A percentile compares a stretch with the other conserved stretches of the same genome.
Evolutionary conservation across 2,329 filamentous ascomycete genomes (phyloP).

Genomic region (Pseudocercospora crystallina): DNA sequence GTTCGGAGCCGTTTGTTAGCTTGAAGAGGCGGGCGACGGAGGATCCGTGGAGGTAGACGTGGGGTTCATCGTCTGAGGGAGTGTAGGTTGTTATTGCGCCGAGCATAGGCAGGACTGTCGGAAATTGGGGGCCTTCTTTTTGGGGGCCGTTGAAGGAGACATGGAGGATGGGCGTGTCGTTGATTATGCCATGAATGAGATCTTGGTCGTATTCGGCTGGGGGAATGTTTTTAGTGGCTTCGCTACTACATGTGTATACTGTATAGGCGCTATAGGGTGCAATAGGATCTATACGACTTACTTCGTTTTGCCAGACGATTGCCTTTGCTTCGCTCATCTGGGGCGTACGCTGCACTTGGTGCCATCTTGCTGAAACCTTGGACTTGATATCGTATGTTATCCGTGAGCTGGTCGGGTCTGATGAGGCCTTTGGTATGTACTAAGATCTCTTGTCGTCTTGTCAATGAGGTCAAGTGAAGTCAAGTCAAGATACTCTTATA

Average conservation of each 20-base stretch:
- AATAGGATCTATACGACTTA: slow-evolving; percentile 5
- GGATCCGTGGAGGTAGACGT: slow-evolving; percentile 83
- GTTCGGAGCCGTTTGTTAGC: slow-evolving; percentile 46
- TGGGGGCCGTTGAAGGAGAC: slow-evolving; percentile 69
- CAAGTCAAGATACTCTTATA: background rate
- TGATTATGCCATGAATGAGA: slow-evolving; percentile 74
- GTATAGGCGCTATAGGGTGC: background rate
- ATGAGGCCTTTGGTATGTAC: too few relatives aligned
- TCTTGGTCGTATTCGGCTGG: slow-evolving; percentile 69
- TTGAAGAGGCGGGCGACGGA: slow-evolving; percentile 76
- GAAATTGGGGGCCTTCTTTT: slow-evolving; percentile 61
- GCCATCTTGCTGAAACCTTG: slow-evolving; percentile 4
- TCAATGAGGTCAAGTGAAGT: background rate
- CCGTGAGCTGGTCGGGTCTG: too few relatives aligned
- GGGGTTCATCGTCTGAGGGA: slow-evolving; percentile 58
- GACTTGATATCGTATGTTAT: background rate
- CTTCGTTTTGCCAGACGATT: slow-evolving; percentile 29
- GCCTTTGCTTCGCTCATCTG: slow-evolving; percentile 33
- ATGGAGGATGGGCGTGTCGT: slow-evolving; percentile 71
- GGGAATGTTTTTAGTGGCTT: background rate
- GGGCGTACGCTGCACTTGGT: slow-evolving; percentile 25
- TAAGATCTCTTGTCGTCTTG: background rate
- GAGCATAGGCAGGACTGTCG: slow-evolving; percentile 79
- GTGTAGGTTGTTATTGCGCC: slow-evolving; percentile 76
- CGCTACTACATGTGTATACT: background rate